Evolutionary conservation across 116 monocot species (phyloP).

Genomic region (Dioscorea cayenensis): DNA sequence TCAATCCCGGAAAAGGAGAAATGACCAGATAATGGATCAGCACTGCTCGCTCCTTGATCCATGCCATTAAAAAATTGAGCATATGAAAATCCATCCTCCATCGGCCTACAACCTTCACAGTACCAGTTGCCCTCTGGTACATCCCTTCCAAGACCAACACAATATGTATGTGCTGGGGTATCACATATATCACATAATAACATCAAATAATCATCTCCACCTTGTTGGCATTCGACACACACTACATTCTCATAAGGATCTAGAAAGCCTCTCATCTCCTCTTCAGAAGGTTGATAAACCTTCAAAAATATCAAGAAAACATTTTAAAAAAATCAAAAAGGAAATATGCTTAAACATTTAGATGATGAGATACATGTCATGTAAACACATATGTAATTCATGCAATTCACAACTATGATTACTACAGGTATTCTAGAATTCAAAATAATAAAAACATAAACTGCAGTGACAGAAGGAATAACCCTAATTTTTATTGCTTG

Average conservation of each 20-base stretch:
- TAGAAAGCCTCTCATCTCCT: conserved; percentile 70
- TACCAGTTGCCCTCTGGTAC: conserved; percentile 97
- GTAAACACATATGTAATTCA: background rate
- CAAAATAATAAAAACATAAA: background rate
- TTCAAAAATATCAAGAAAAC: conserved; percentile 16
- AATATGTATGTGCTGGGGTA: conserved; percentile 88
- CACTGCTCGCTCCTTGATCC: conserved; percentile 12
- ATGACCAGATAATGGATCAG: conserved; percentile 2
- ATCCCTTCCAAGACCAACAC: conserved; percentile 79
- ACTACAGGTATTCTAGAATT: background rate
- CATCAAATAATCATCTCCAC: conserved; percentile 82
- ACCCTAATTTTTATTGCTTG: no score
- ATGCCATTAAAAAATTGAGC: conserved; percentile 10
- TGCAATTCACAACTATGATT: background rate
- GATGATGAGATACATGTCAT: background rate
- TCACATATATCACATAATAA: conserved; percentile 88
- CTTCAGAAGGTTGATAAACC: conserved; percentile 96
- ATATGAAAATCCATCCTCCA: conserved; percentile 19
- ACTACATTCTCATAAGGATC: conserved; percentile 87
- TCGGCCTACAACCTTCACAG: conserved; percentile 62
- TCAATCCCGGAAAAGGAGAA: background rate
- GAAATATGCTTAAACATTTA: background rate
- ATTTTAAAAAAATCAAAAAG: background rate
- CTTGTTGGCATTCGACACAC: conserved; percentile 88
- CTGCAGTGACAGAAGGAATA: no score